Conservation (phyloP, 2,329 filamentous ascomycete genomes). For the Colletotrichum karsti region DNA sequence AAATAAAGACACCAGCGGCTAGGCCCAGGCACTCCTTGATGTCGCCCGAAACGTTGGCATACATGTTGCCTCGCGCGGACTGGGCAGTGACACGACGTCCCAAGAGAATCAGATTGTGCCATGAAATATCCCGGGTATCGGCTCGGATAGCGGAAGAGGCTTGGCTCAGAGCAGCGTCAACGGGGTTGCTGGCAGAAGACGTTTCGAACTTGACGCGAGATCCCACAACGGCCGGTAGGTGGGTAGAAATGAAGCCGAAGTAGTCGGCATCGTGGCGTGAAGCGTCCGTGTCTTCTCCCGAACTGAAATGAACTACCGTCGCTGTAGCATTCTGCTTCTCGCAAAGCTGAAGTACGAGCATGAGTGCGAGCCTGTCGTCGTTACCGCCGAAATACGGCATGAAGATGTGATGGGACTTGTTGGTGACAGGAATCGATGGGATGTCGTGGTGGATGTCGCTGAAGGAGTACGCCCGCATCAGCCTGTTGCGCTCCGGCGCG, state of each 20-base stretch:
- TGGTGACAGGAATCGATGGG: constrained; percentile 62
- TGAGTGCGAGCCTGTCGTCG: constrained; percentile 83
- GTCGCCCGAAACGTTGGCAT: constrained; percentile 32
- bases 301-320: constrained; percentile 67
- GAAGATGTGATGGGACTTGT: constrained; percentile 84
- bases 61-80: not conserved
- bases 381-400: constrained; percentile 85
- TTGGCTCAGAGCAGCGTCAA: constrained; percentile 18
- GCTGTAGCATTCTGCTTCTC: constrained; percentile 82
- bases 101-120: constrained; percentile 36
- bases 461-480: constrained; percentile 66
- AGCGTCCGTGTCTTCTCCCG: constrained; percentile 32
- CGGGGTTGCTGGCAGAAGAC: constrained; percentile 1
- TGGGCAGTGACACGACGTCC: constrained; percentile 35
- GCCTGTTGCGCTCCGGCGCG: constrained; percentile 40
- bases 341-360: constrained; percentile 84
- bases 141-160: constrained; percentile 17
- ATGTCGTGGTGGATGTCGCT: constrained; percentile 62
- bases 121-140: constrained; percentile 8
- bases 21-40: constrained; percentile 35
- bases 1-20: constrained; percentile 28
- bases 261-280: constrained; percentile 18
- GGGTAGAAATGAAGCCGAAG: constrained; percentile 38
- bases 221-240: constrained; percentile 31
- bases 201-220: constrained; percentile 34